Evolutionary conservation across 495 filamentous ascomycete genomes (phyloP), one percentile per base, ranked within the genome.

Genomic region (Neurospora africana): DNA sequence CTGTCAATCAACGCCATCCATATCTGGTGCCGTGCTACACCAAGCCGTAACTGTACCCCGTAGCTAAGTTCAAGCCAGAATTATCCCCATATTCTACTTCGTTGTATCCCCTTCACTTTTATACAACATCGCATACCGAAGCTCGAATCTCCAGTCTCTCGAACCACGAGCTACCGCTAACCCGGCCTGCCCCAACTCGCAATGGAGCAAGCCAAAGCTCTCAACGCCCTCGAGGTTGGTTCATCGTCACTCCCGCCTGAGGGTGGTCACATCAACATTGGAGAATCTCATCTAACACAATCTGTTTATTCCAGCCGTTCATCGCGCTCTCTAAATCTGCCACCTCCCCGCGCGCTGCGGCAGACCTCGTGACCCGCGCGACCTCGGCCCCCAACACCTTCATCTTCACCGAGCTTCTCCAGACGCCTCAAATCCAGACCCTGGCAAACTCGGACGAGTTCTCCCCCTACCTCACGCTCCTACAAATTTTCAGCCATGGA

Each of bases 401-500:
- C 81, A 89, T 98, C 84, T 99, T 99, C 84, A 89, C 92, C 68
- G 95, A 98, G 84, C 90, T 99, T 0, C 89, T 99, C 10, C 87
- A 92, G 74, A 89, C 89, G 3, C 91, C 91, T 2, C 91, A 94
- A 74, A 89, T 98, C 75, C 92, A 96, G 79, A 84, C 89, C 4
- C 88, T 99, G 23, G 81, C 86, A 37, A 78, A 80, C 21, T 84
- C 84, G 8, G 71, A 78, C 40, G 83, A 85, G 53, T 78, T 84
- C 33, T 74, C 75, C 2, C 72, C 76, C 47, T 89, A 92, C 81
- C 85, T 94, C 27, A 88, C 86, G 8, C 87, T 97, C 4, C 90
- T 98, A 53, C 87, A 95, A 82, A 92, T 98, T 72, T 99, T 98
- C 83, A 90, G 93, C 69, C 94, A 94, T 86, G 96, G 95, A 69